These are phyloP conservation scores for peach (Prunus persica) DNA, from an alignment of 306 rosid species.

Conservation along the genomic window DNA sequence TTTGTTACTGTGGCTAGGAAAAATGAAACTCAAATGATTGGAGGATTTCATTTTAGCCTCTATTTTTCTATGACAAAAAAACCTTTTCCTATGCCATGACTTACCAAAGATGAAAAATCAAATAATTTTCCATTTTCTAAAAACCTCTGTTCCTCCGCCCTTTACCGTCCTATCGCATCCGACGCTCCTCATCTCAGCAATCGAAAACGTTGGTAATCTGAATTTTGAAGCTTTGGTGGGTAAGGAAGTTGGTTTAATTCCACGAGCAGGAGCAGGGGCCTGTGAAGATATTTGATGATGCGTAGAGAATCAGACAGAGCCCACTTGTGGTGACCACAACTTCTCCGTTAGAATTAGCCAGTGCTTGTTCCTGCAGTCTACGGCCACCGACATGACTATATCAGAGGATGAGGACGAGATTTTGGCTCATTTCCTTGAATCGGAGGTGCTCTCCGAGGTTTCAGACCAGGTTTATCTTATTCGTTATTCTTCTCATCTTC, in stretches of 20 bases:
- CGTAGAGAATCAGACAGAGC: neutral
- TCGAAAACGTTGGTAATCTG: neutral
- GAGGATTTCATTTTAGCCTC: too few species aligned
- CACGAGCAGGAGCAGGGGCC: neutral
- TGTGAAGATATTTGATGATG: slow-evolving; percentile 3
- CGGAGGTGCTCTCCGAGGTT: slow-evolving; percentile 73
- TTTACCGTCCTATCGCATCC: neutral
- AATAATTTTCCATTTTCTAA: too few species aligned
- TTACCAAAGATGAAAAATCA: too few species aligned
- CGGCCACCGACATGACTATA: slow-evolving; percentile 35
- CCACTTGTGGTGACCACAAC: neutral
- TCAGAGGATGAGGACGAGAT: slow-evolving; percentile 81
- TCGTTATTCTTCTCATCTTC: neutral
- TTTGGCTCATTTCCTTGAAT: slow-evolving; percentile 76
- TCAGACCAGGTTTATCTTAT: slow-evolving; percentile 54
- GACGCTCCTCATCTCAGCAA: neutral
- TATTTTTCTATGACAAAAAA: too few species aligned
- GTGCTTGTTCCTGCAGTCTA: neutral
- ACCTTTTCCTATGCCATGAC: too few species aligned
- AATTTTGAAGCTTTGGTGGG: neutral
- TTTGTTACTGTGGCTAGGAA: too few species aligned
- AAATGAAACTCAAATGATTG: too few species aligned
- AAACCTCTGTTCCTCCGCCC: neutral
- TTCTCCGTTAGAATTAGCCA: neutral
- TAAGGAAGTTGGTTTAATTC: neutral